Base-by-base conservation (phyloP, 1,284 basidiomycete species). In the Pseudozyma tsukubaensis region DNA sequence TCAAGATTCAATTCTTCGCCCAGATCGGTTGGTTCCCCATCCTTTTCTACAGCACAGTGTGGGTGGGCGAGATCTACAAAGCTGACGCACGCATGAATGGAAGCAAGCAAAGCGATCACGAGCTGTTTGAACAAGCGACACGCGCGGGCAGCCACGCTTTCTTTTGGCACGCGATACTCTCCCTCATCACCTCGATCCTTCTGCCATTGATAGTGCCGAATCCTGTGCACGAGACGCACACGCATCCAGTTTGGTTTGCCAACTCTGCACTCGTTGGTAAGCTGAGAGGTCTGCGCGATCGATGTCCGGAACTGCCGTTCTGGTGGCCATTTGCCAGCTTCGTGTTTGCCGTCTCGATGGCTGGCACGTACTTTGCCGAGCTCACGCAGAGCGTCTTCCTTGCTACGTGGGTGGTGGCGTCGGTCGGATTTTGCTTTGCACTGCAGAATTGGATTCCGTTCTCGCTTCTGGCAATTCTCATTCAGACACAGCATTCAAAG, bases 101-200 rank as follows among this genome's bases (percentile, higher is more conserved):
- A 12, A 58, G 63, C 43, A 65, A 65, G 49, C 67, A 66, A 51
- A 67, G 43, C 49, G 67, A 67, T 32, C 70, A 76, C 24, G 59
- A 65, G n/a, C 54, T 78, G 21, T 73, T 69, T 29, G 78, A 80
- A 11, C 89, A 92, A 78, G 91, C 92, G 0, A 93, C 92, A 0
- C 89, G 94, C 4, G 88, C 92, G 2, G 95, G 94, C 18, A 91
- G 93, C 1, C 89, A 91, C 18, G 93, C 94, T 0, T 86, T 97
- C 53, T 91, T 97, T 81, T 90, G 89, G 78, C 91, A 91, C 50
- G 88, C 94, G 0, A 52, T 94, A 12, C 85, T 95, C 11, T 88
- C 91, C 3, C 88, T 97, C 12, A 72, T 87, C 10, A 87, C 90
- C 12, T 94, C 92, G 59, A 84, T 94, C 51, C 75, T 91, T 24